Conservation (phyloP, 2,329 filamentous ascomycete genomes). For the Ophiostoma himal-ulmi region DNA sequence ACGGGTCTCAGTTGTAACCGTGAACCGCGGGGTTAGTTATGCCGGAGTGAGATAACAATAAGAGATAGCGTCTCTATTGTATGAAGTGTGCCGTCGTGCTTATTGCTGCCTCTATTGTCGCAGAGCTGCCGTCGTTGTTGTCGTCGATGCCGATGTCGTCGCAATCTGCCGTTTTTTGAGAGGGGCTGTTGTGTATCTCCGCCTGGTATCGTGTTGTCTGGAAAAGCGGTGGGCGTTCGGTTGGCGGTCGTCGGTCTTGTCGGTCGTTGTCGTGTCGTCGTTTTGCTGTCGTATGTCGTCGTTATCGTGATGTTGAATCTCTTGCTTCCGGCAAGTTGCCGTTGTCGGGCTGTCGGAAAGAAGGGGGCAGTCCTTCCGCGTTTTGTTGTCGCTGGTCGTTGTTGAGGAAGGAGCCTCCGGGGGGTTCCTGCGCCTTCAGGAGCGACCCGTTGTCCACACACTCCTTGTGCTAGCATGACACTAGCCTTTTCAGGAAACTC, state of each 20-base stretch:
- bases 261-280: conserved; percentile 14
- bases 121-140: background rate
- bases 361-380: conserved; percentile 10
- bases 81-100: background rate
- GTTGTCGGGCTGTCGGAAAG: conserved; percentile 15
- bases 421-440: conserved; percentile 1
- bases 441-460: conserved; percentile 11
- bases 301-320: conserved; percentile 9
- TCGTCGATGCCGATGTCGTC: conserved; percentile 15
- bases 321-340: conserved; percentile 12
- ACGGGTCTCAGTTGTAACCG: background rate
- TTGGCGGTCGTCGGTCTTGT: conserved; percentile 15
- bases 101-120: conserved; percentile 13
- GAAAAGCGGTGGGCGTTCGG: conserved; percentile 15
- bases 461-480: conserved; percentile 27
- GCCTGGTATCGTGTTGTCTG: background rate
- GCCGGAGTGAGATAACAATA: background rate
- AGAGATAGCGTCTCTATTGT: background rate
- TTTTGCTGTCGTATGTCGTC: background rate
- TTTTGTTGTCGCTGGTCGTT: conserved; percentile 18
- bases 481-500: conserved; percentile 25
- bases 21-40: conserved; percentile 1
- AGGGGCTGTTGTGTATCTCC: background rate
- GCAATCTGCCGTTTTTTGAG: conserved; percentile 8
- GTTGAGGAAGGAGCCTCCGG: conserved; percentile 18